Conservation (phyloP, 1,284 basidiomycete species). For the Ustilago bromivora region DNA sequence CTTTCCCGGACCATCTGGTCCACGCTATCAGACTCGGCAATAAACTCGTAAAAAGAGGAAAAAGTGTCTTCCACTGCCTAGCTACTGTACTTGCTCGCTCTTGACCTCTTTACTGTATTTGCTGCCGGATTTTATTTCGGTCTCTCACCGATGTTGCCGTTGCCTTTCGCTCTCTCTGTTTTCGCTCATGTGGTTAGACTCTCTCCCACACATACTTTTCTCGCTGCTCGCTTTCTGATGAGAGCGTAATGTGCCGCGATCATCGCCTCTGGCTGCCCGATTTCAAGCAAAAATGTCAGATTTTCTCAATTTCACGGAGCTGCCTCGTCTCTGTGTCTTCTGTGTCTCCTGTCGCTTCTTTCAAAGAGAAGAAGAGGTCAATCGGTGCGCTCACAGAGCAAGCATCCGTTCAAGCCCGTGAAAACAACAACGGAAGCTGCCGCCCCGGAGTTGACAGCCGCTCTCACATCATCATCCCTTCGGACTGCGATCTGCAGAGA, state of each 20-base stretch:
- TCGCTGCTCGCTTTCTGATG: background rate
- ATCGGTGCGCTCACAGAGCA: constrained; percentile 1
- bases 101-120: background rate
- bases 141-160: constrained; percentile 10
- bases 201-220: background rate
- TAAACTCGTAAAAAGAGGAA: background rate
- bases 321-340: background rate
- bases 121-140: constrained; percentile 16
- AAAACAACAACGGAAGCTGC: constrained; percentile 17
- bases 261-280: background rate
- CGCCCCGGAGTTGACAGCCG: constrained; percentile 13
- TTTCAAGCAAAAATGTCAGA: constrained; percentile 7
- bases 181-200: background rate
- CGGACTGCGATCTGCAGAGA: background rate
- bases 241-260: background rate
- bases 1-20: constrained; percentile 10
- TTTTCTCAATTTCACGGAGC: constrained; percentile 8
- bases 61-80: too few species aligned
- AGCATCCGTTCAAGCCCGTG: background rate
- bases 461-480: background rate
- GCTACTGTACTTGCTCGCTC: background rate
- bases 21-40: constrained; percentile 7
- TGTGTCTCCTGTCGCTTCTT: background rate
- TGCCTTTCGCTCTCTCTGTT: background rate
- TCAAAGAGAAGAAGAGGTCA: constrained; percentile 10